Percentiles rank a stretch among this genome's conserved stretches.
Evolutionary conservation across 164 flowering plant genomes (phyloP).

Genomic region (Chimonanthus praecox): DNA sequence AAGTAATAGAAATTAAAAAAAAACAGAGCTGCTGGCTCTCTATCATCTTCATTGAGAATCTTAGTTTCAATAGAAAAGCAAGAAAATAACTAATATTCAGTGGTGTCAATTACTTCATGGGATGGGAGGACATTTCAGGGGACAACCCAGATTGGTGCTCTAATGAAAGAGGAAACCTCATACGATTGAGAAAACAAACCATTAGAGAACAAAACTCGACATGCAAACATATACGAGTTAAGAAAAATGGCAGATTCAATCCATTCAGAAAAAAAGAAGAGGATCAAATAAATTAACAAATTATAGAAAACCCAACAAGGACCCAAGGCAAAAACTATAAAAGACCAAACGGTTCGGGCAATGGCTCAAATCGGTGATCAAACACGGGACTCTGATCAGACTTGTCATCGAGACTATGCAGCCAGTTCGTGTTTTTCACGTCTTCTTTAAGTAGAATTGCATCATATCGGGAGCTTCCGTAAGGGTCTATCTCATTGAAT

Average conservation of each 20-base stretch:
- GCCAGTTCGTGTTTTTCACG: slow-evolving; percentile 79
- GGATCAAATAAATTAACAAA: slow-evolving; percentile 6
- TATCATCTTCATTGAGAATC: too few species aligned
- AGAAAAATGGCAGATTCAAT: slow-evolving; percentile 4
- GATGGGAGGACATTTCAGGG: too few species aligned
- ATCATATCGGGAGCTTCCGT: slow-evolving; percentile 88
- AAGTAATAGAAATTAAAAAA: too few species aligned
- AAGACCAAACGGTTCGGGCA: slow-evolving; percentile 82
- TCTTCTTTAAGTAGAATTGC: slow-evolving; percentile 81
- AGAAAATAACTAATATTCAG: too few species aligned
- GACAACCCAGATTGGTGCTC: too few species aligned
- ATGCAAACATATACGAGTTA: background rate
- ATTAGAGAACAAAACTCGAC: background rate
- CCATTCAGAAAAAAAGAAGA: background rate
- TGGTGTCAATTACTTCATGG: too few species aligned
- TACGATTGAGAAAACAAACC: background rate
- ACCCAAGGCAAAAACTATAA: slow-evolving; percentile 22
- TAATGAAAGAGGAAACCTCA: too few species aligned
- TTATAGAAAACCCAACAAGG: background rate
- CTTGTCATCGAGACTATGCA: slow-evolving; percentile 66
- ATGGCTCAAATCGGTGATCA: slow-evolving; percentile 70
- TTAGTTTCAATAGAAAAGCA: too few species aligned
- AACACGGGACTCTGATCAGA: slow-evolving; percentile 63
- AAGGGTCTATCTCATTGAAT: slow-evolving; percentile 49
- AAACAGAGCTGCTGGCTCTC: too few species aligned